Conservation (phyloP, 1,139 yeast genomes). For the Taiozyma sp. region DNA sequence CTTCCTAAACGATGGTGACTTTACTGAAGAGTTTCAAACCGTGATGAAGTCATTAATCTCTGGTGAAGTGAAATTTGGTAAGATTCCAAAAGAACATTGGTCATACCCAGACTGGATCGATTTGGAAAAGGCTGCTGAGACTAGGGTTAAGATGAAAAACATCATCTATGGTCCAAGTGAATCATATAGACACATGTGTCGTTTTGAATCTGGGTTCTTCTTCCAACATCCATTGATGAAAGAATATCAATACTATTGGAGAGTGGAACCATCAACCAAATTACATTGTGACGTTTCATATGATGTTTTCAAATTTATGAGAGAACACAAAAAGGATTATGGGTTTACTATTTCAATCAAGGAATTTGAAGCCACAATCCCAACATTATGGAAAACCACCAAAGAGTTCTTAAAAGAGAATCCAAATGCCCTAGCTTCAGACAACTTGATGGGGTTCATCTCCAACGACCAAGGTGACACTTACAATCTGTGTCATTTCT, state of each 20-base stretch:
- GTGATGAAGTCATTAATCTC: conserved; percentile 31
- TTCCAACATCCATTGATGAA: conserved; percentile 54
- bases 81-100: conserved; percentile 46
- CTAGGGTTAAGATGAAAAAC: conserved; percentile 43
- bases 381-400: conserved; percentile 58
- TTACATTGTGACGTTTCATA: conserved; percentile 61
- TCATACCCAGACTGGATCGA: conserved; percentile 54
- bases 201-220: conserved; percentile 69
- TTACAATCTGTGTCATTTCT: conserved; percentile 82
- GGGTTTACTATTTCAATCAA: conserved; percentile 61
- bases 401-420: conserved; percentile 43
- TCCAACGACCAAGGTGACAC: conserved; percentile 59
- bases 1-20: conserved; percentile 58
- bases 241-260: conserved; percentile 68
- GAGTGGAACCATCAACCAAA: conserved; percentile 66
- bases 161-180: conserved; percentile 58
- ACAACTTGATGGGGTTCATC: conserved; percentile 65
- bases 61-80: conserved; percentile 42
- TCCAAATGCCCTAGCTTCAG: conserved; percentile 35
- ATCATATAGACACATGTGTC: conserved; percentile 70
- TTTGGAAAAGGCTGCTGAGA: conserved; percentile 46
- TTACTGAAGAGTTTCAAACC: conserved; percentile 37
- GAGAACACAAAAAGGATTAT: conserved; percentile 51
- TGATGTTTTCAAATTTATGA: conserved; percentile 64
- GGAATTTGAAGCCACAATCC: conserved; percentile 52